Conservation (phyloP, 208 protist genomes). For the Naegleria fowleri region DNA sequence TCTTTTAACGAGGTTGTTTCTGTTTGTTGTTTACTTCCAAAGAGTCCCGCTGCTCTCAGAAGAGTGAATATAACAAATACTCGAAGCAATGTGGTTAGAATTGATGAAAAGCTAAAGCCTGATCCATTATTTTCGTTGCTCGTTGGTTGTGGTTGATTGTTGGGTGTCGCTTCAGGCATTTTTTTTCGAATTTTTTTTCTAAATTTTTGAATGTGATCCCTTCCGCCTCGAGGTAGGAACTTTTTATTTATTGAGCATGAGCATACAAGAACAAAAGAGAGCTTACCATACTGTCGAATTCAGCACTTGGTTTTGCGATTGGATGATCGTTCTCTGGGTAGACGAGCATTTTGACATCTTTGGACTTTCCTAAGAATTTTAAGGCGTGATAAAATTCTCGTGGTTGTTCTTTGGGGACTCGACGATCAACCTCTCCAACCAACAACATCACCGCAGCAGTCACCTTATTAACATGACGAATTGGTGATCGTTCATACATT, state of each 20-base stretch:
- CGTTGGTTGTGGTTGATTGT: too few relatives aligned
- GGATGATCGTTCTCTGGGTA: conserved; percentile 11
- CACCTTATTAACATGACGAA: neutral
- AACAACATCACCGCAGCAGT: neutral
- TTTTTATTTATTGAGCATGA: neutral
- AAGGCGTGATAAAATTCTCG: neutral
- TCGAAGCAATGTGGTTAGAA: too few relatives aligned
- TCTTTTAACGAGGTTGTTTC: too few relatives aligned
- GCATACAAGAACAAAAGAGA: neutral
- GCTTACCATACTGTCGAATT: neutral
- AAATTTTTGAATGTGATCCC: too few relatives aligned
- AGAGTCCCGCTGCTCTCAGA: too few relatives aligned
- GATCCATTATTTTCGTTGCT: too few relatives aligned
- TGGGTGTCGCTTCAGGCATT: too few relatives aligned
- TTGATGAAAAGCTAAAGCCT: too few relatives aligned
- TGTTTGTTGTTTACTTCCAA: too few relatives aligned
- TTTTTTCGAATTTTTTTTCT: too few relatives aligned
- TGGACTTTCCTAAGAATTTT: neutral
- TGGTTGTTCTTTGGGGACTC: neutral
- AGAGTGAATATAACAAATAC: too few relatives aligned
- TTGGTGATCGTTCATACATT: neutral
- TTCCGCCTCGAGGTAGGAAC: too few relatives aligned
- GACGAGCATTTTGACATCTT: neutral
- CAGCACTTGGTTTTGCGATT: neutral
- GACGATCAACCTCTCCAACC: neutral